These are phyloP conservation scores for Thuja plicata DNA, from an alignment of 83 land plant genomes.

Conservation along the genomic window DNA sequence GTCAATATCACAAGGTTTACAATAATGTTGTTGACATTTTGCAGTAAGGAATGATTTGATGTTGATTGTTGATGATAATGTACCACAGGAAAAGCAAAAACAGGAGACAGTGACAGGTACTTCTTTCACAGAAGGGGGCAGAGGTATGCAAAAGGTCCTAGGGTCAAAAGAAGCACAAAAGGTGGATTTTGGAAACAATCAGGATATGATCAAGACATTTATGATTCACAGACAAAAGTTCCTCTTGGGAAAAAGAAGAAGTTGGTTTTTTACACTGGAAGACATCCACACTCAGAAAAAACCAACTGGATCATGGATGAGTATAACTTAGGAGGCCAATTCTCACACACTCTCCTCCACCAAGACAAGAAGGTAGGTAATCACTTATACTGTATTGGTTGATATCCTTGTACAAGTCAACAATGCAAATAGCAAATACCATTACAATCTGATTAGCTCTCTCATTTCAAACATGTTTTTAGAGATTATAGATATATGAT, in stretches of 20 bases:
- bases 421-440: too few species aligned
- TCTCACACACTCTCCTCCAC: conserved; percentile 15
- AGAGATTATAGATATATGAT: too few species aligned
- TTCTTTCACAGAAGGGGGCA: conserved; percentile 36
- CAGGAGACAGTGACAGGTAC: conserved; percentile 49
- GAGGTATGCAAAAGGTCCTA: conserved; percentile 41
- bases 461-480: too few species aligned
- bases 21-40: too few species aligned
- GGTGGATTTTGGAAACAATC: conserved; percentile 48
- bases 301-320: conserved; percentile 45
- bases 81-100: conserved; percentile 37
- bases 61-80: too few species aligned
- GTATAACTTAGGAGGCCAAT: conserved; percentile 25
- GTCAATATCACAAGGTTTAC: too few species aligned
- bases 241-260: conserved; percentile 49
- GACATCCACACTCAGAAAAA: conserved; percentile 35
- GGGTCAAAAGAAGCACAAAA: conserved; percentile 42
- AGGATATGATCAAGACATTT: conserved; percentile 48
- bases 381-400: neutral
- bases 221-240: conserved; percentile 11
- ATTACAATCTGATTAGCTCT: too few species aligned
- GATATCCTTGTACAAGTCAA: neutral
- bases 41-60: too few species aligned
- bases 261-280: conserved; percentile 39
- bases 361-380: conserved; percentile 21